A percentile compares a stretch with the other conserved stretches of the same genome.
Evolutionary conservation across 2,329 filamentous ascomycete species (phyloP).

Genomic region (Xylaria hypoxylon): DNA sequence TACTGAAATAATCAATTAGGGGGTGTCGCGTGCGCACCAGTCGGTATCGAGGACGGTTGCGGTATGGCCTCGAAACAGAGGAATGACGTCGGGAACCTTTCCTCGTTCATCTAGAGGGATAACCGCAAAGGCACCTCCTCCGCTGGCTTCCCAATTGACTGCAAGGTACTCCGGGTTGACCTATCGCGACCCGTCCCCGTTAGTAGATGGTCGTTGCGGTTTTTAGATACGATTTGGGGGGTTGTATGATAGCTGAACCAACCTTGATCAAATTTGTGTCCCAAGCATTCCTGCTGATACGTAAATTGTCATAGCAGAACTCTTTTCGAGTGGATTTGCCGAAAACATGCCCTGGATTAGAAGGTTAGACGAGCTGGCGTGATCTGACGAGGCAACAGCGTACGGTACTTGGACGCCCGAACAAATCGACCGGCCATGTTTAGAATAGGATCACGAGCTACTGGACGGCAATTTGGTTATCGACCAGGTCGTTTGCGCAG

Average conservation of each 20-base stretch:
- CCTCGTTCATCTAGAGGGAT: conserved; percentile 91
- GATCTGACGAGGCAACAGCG: conserved; percentile 48
- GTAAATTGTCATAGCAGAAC: conserved; percentile 97
- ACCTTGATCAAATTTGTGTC: conserved; percentile 99
- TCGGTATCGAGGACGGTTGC: conserved; percentile 77
- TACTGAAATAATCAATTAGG: conserved; percentile 5
- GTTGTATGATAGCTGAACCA: conserved; percentile 12
- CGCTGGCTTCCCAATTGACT: conserved; percentile 98
- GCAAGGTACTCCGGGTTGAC: conserved; percentile 95
- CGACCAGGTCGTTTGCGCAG: conserved; percentile 17
- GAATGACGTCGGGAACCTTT: conserved; percentile 90
- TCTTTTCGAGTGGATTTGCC: conserved; percentile 96
- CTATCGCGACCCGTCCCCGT: conserved; percentile 59
- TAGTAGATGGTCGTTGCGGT: conserved; percentile 34
- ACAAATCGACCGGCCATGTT: conserved; percentile 74
- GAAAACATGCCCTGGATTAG: conserved; percentile 88
- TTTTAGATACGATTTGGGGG: conserved; percentile 8
- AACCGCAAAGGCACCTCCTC: conserved; percentile 96
- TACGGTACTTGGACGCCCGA: conserved; percentile 76
- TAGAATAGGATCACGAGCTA: conserved; percentile 26
- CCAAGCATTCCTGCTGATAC: conserved; percentile 98
- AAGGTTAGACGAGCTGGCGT: conserved; percentile 46
- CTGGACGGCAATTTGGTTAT: conserved; percentile 19
- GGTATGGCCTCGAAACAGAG: conserved; percentile 95
- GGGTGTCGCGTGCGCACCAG: conserved; percentile 39